phyloP scores from a whole-genome alignment of 78 protist genomes.

The Diacronema lutheri region DNA sequence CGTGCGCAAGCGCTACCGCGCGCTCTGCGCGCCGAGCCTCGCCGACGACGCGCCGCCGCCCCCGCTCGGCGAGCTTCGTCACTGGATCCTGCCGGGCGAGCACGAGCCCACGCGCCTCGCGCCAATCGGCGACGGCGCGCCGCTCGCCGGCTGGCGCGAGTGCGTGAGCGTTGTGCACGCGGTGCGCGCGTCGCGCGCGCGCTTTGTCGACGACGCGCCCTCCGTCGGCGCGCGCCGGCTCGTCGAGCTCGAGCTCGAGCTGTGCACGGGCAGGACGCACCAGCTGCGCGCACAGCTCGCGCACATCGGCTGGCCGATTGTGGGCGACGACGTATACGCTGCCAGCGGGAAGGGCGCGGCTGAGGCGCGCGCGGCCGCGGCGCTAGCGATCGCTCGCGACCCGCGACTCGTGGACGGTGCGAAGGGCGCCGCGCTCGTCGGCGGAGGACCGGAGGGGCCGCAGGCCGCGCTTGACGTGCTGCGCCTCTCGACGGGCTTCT shows the following conservation, averaged over 20 bases:
- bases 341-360: too few relatives aligned
- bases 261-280: background rate
- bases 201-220: background rate
- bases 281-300: background rate
- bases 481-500: too few relatives aligned
- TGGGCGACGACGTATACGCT: too few relatives aligned
- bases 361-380: too few relatives aligned
- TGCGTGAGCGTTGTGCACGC: background rate
- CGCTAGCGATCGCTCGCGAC: too few relatives aligned
- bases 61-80: background rate
- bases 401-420: too few relatives aligned
- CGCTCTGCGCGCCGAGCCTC: background rate
- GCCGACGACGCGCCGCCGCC: background rate
- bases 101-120: background rate
- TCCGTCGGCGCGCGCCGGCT: too few relatives aligned
- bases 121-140: background rate
- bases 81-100: background rate
- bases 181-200: background rate
- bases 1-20: background rate
- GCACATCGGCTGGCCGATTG: too few relatives aligned
- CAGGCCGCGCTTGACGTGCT: too few relatives aligned
- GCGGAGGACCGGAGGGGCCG: too few relatives aligned
- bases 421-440: too few relatives aligned
- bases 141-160: background rate
- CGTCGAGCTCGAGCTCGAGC: background rate